Evolutionary conservation across 1,284 basidiomycete genomes (phyloP).

Genomic region (Fomitopsis palustris): DNA sequence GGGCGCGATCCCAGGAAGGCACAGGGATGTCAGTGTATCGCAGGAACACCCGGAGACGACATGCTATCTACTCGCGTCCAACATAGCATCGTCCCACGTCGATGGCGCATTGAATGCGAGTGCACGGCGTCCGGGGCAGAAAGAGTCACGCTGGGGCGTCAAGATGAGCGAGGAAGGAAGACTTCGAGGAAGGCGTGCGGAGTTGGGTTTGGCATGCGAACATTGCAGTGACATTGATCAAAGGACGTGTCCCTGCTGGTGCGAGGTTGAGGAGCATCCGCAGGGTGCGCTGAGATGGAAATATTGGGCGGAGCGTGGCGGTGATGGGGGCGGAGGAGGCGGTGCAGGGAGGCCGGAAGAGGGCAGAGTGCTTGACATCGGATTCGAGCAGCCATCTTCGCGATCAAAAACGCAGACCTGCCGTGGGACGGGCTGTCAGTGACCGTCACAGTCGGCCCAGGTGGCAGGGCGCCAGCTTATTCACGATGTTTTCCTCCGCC

Average conservation of each 20-base stretch:
- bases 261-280: too few species aligned
- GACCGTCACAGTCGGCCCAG: neutral
- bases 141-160: neutral
- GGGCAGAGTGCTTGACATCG: neutral
- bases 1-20: neutral
- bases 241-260: neutral
- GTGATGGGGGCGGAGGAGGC: slow-evolving; percentile 4
- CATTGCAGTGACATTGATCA: neutral
- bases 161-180: neutral
- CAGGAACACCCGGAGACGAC: neutral
- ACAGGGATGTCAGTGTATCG: neutral
- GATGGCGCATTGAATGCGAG: neutral
- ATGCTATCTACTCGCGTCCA: neutral
- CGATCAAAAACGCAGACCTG: slow-evolving; percentile 15
- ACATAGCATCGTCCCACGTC: too few species aligned
- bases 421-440: slow-evolving; percentile 12
- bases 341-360: slow-evolving; percentile 19
- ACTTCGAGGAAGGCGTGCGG: neutral
- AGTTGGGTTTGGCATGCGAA: neutral
- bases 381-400: neutral
- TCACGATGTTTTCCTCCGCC: slow-evolving; percentile 10
- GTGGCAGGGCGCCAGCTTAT: slow-evolving; percentile 12
- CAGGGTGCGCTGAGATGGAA: neutral
- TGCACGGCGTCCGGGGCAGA: neutral
- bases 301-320: neutral